phyloP scores from a whole-genome alignment of 495 filamentous ascomycete genomes.

The Coniosporium apollinis region DNA sequence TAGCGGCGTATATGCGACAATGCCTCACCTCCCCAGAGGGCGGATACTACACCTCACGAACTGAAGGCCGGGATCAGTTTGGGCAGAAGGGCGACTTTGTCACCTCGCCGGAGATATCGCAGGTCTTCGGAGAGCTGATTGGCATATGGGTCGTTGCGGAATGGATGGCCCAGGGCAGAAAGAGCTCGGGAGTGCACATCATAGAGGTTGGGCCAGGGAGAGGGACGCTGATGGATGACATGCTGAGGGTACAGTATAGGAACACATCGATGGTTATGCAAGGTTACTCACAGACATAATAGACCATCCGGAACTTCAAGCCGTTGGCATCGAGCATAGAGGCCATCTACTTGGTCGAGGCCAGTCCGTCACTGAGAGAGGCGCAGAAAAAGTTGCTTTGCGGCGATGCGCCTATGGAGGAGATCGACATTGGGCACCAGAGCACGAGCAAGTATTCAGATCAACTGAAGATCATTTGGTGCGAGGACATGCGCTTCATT shows the following conservation, averaged over 20 bases:
- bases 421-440: conserved; percentile 57
- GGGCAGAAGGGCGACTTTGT: conserved; percentile 86
- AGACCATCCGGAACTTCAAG: conserved; percentile 78
- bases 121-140: conserved; percentile 87
- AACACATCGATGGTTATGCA: background rate
- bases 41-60: conserved; percentile 78
- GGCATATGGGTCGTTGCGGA: conserved; percentile 90
- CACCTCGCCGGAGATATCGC: conserved; percentile 92
- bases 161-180: conserved; percentile 80
- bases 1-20: conserved; percentile 95
- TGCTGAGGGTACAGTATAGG: conserved; percentile 51
- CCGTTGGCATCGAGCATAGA: conserved; percentile 60
- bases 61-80: conserved; percentile 60
- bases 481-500: conserved; percentile 70
- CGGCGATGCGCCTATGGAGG: conserved; percentile 47
- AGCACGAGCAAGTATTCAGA: conserved; percentile 59
- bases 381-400: conserved; percentile 75
- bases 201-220: conserved; percentile 90
- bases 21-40: conserved; percentile 81
- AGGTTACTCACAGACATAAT: background rate
- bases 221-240: conserved; percentile 94
- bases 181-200: conserved; percentile 54
- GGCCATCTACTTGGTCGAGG: conserved; percentile 79
- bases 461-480: conserved; percentile 61
- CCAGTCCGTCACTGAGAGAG: conserved; percentile 55